A percentile compares a stretch with the other conserved stretches of the same genome.
Conservation (phyloP, 2,329 filamentous ascomycete genomes). For the Fusarium keratoplasticum region DNA sequence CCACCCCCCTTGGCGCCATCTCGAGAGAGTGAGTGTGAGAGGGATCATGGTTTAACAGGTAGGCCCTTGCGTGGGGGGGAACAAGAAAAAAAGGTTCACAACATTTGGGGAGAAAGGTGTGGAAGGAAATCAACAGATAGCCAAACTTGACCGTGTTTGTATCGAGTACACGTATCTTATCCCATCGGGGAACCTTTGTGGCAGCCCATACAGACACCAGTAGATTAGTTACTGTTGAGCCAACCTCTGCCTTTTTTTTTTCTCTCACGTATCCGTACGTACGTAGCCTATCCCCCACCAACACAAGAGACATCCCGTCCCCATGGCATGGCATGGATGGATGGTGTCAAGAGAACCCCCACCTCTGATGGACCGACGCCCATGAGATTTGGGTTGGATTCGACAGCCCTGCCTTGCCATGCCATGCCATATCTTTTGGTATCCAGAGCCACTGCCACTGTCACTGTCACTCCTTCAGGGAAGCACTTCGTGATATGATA, state of each 20-base stretch:
- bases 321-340: not conserved
- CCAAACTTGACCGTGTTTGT: not conserved
- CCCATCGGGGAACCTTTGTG: not conserved
- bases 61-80: not conserved
- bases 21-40: not conserved
- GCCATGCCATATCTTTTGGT: not conserved
- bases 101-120: not conserved
- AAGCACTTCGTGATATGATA: not conserved
- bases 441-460: not conserved
- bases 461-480: not conserved
- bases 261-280: not conserved
- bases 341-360: not conserved
- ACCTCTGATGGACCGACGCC: constrained; percentile 1
- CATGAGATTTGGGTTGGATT: not conserved
- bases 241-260: not conserved
- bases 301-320: not conserved
- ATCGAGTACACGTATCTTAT: not conserved
- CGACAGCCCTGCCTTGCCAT: not conserved
- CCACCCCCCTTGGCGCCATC: not conserved
- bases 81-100: not conserved
- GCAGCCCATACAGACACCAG: not conserved
- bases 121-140: not conserved
- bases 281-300: not conserved
- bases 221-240: not conserved
- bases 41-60: not conserved